Evolutionary conservation across 805 yeast genomes (phyloP), one percentile per base, ranked within the genome.

Genomic region (Sugiyamaella valdiviana): DNA sequence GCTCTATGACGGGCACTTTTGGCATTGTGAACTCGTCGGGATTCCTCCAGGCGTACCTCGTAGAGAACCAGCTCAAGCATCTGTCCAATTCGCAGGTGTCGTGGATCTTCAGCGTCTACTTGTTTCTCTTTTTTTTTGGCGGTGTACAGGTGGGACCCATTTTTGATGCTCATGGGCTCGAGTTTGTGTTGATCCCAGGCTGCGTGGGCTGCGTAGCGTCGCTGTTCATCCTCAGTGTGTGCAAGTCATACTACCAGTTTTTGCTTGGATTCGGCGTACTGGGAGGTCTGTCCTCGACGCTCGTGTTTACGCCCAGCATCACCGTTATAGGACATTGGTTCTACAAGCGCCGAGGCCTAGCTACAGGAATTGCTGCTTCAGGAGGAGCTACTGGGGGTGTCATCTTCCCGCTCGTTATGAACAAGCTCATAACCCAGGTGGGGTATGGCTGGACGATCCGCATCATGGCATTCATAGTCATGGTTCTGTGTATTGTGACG

Each of bases 321-420:
- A 76, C 82, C 1, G 78, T 74, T 9, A 64, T 79, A 5, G 74
- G 81, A 38, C 89, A 83, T 55, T 82, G 83, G 78, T 83, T 82
- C 56, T 60, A 66, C 49, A 66, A 63, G 20, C 75, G 72, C 49
- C 69, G 86, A 51, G 87, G 83, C 0, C 59, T 72, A 47, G 85
- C 83, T 5, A 67, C 79, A 32, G 85, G 87, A 0, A 54, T 80
- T 2, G 82, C 83, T 3, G 77, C 82, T 48, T 64, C 79, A 7
- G 88, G 87, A 2, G 85, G 85, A 1, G 77, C 84, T 2, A 63
- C 79, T 5, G 88, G 87, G 1, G 89, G 88, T 3, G 69, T 80
- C 9, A 58, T 80, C 4, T 76, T 78, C 59, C 85, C 88, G 1
- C 62, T 81, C 36, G 63, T 78, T 61, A 62, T 80, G 50, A 65